Evolutionary conservation across 352 stramenopile genomes (phyloP), one percentile per base, ranked within the genome.

Genomic region (Bremia lactucae): DNA sequence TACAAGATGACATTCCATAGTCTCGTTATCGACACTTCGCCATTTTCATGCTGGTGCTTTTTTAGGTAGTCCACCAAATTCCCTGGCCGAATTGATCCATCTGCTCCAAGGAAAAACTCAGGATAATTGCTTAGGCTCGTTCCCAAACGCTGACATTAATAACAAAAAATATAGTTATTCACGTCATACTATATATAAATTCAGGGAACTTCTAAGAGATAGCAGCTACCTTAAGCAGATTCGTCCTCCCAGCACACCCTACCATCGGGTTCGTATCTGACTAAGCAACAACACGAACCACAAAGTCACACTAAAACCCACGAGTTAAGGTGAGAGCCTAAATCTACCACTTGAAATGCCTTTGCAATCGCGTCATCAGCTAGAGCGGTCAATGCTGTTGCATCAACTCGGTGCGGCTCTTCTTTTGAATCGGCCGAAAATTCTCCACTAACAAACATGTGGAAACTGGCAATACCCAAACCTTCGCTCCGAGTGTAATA

Each of bases 1-100:
- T 89, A 75, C 16, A 91, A 65, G 6, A 94, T 72, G 3, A 72
- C 73, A 37, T 83, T 74, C 78, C 78, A 94, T 4, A 94, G 48
- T 18, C 70, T 64, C 15, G 56, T 70, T 50, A 88, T 70, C 7
- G 72, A 81, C 20, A 88, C 59, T 44, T 89, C 69, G 6, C 66
- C 54, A 25, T 61, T 64, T 2, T 52, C 44, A 36, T 57, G 72
- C 45, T 79, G 65, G 52, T 80, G 64, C 34, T 69, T 65, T 26
- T 62, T 57, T 19, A 94, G 38, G 29, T 83, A 94, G 44, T 91
- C 70, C 19, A 91, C 73, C 50, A 94, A 60, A 40, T 94, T 87
- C 0, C 81, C 81, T 36, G 68, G 72, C 50, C 72, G 68, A 42
- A 68, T 59, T 0, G 55, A 65, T 9, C 66, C 63, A 13, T 74